These are phyloP conservation scores for Leishmania lainsoni DNA, from an alignment of 208 protist genomes.

Conservation along the genomic window DNA sequence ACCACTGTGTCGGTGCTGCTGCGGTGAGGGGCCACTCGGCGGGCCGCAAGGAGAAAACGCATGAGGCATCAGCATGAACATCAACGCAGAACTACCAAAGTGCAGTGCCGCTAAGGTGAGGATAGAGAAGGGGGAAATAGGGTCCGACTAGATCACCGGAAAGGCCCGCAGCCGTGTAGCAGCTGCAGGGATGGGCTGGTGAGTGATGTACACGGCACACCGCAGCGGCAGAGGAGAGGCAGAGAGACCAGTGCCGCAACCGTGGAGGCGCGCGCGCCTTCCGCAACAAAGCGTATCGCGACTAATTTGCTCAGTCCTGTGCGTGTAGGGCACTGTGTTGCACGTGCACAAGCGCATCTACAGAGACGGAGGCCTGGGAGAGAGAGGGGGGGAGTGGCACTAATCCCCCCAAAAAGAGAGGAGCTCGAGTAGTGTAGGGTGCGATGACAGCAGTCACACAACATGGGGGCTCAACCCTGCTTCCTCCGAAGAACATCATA, in stretches of 20 bases:
- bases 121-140: background rate
- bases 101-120: too few species aligned
- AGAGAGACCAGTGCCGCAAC: background rate
- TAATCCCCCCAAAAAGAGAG: background rate
- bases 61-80: background rate
- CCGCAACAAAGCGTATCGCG: background rate
- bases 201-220: background rate
- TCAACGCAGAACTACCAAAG: background rate
- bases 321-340: background rate
- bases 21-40: background rate
- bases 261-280: background rate
- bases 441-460: background rate
- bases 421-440: background rate
- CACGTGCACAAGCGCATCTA: background rate
- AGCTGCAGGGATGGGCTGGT: background rate
- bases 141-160: background rate
- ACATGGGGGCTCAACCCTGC: background rate
- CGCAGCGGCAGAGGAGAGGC: background rate
- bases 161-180: too few species aligned
- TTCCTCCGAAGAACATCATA: background rate
- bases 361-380: background rate
- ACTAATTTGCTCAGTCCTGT: background rate
- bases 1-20: conserved; percentile 7
- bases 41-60: background rate
- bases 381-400: background rate